phyloP scores from a whole-genome alignment of 2,329 filamentous ascomycete species.

The Penicillium vulpinum region DNA sequence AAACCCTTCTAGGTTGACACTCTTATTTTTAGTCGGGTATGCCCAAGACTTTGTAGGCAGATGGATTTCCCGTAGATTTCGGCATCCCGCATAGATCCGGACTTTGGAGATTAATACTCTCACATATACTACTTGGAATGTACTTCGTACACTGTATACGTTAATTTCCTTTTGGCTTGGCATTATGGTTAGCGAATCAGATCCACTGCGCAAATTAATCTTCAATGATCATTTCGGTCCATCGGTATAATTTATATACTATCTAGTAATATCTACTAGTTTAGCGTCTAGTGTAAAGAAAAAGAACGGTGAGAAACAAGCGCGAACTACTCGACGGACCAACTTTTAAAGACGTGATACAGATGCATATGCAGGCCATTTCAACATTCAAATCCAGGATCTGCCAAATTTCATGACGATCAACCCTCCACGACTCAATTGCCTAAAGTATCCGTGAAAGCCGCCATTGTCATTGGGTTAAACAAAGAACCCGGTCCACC shows the following conservation, averaged over 20 bases:
- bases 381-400: conserved; percentile 15
- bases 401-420: conserved; percentile 20
- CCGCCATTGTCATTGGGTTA: conserved; percentile 16
- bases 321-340: background rate
- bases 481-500: conserved; percentile 7
- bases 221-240: conserved; percentile 4
- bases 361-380: conserved; percentile 9
- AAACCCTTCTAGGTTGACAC: too few species aligned
- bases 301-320: conserved; percentile 3
- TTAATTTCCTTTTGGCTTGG: conserved; percentile 5
- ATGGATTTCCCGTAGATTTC: background rate
- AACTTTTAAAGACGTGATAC: background rate
- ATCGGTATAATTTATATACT: too few species aligned
- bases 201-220: conserved; percentile 10
- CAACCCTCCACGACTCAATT: conserved; percentile 16
- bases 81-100: background rate
- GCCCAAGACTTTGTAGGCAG: background rate
- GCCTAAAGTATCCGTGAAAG: conserved; percentile 14
- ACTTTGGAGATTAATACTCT: background rate
- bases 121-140: background rate
- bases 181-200: conserved; percentile 16
- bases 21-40: too few species aligned
- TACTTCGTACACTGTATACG: too few species aligned
- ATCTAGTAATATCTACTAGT: background rate
- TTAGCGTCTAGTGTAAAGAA: background rate